These are phyloP conservation scores for Lentinus tigrinus DNA, from an alignment of 768 basidiomycete species.

Conservation along the genomic window DNA sequence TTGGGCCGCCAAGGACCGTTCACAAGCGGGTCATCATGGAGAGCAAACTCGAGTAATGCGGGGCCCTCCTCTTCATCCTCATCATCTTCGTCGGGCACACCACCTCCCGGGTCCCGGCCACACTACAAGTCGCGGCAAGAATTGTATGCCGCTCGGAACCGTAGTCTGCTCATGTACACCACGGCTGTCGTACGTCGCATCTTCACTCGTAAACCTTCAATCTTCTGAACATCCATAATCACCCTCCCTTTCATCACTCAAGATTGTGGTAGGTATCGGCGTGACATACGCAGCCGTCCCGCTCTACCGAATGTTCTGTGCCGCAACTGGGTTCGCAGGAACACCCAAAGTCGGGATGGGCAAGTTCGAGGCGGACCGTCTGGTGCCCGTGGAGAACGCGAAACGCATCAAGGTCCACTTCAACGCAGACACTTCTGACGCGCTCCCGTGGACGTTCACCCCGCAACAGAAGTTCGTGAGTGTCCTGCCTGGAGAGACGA, in stretches of 20 bases:
- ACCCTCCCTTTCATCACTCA: neutral
- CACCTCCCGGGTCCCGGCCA: constrained; percentile 16
- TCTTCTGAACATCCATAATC: neutral
- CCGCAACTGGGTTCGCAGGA: constrained; percentile 95
- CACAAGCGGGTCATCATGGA: constrained; percentile 6
- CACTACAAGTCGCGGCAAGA: constrained; percentile 35
- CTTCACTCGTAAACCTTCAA: neutral
- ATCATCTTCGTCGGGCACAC: constrained; percentile 3
- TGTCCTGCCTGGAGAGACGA: constrained; percentile 94
- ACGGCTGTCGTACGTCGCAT: constrained; percentile 66
- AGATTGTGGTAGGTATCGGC: constrained; percentile 81
- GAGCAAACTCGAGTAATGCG: constrained; percentile 4
- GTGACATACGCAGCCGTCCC: constrained; percentile 97
- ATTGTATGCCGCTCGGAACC: constrained; percentile 59
- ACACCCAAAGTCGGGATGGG: constrained; percentile 89
- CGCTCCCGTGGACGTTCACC: constrained; percentile 89
- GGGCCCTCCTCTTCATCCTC: constrained; percentile 4
- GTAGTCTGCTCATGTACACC: constrained; percentile 79
- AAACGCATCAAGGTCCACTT: constrained; percentile 90
- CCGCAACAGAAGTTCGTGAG: constrained; percentile 89
- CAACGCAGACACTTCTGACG: constrained; percentile 88
- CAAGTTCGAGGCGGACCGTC: constrained; percentile 79
- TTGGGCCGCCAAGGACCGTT: neutral
- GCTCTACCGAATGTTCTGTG: constrained; percentile 96
- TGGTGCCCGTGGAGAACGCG: constrained; percentile 69